These are phyloP conservation scores for Bryum argenteum DNA, from an alignment of 225 moss, liverwort and hornwort genomes.

Conservation along the genomic window DNA sequence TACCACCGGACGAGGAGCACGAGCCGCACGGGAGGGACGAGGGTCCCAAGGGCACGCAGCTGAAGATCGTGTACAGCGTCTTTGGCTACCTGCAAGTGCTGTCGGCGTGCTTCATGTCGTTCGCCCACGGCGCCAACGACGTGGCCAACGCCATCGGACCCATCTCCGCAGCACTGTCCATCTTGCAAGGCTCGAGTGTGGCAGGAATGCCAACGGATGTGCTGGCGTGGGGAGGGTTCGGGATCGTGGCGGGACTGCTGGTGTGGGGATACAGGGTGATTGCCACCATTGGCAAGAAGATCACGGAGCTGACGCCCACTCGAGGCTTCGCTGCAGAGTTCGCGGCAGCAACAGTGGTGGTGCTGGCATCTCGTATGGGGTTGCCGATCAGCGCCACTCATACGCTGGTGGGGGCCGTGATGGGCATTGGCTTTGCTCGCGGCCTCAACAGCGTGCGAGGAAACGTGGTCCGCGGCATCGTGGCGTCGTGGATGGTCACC, in stretches of 20 bases:
- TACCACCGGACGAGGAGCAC: conserved; percentile 51
- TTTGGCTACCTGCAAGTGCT: conserved; percentile 93
- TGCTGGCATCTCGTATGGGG: conserved; percentile 80
- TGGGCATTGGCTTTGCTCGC: conserved; percentile 96
- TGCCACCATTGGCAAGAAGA: conserved; percentile 90
- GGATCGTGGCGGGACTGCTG: conserved; percentile 82
- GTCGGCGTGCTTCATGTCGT: conserved; percentile 98
- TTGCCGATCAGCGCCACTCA: conserved; percentile 95
- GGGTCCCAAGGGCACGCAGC: conserved; percentile 89
- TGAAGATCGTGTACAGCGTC: conserved; percentile 84
- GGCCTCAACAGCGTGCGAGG: conserved; percentile 89
- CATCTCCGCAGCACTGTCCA: conserved; percentile 87
- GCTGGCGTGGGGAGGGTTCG: conserved; percentile 95
- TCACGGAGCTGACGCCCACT: conserved; percentile 90
- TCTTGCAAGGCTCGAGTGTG: conserved; percentile 61
- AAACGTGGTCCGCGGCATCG: conserved; percentile 84
- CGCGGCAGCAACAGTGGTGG: conserved; percentile 90
- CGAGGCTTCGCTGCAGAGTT: conserved; percentile 94
- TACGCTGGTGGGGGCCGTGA: conserved; percentile 92
- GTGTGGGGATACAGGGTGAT: conserved; percentile 98
- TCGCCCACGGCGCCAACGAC: conserved; percentile 94
- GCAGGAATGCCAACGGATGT: conserved; percentile 75
- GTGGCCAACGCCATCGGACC: conserved; percentile 96
- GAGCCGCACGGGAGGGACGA: conserved; percentile 44
- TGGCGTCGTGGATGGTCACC: conserved; percentile 92